Conservation (phyloP, 2,329 filamentous ascomycete genomes). For the Fusarium verticillioides region DNA sequence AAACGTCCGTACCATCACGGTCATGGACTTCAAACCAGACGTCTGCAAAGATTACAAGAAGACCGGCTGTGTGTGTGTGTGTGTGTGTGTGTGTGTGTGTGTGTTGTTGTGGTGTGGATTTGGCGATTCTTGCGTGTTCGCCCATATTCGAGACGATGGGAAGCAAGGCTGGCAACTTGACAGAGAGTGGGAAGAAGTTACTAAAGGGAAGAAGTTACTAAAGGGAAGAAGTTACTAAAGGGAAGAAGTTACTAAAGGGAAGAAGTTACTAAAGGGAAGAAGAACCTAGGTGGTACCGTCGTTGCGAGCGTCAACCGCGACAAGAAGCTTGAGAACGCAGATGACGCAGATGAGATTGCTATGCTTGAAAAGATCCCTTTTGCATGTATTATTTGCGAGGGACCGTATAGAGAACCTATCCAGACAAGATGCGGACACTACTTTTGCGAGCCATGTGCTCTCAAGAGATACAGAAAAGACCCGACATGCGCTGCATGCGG, state of each 20-base stretch:
- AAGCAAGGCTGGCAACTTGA: conserved; percentile 95
- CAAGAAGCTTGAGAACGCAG: conserved; percentile 47
- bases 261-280: conserved; percentile 77
- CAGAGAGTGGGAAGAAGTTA: conserved; percentile 88
- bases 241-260: conserved; percentile 88
- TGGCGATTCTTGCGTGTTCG: conserved; percentile 71
- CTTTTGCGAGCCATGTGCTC: conserved; percentile 91
- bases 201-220: conserved; percentile 78
- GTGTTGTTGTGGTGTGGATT: conserved; percentile 47
- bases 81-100: too few species aligned
- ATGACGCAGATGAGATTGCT: conserved; percentile 71
- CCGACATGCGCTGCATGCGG: conserved; percentile 89
- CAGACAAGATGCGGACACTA: conserved; percentile 95
- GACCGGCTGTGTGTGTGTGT: conserved; percentile 60
- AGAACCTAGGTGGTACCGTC: conserved; percentile 68
- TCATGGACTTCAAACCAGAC: conserved; percentile 91
- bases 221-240: conserved; percentile 78
- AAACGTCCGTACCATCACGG: conserved; percentile 90
- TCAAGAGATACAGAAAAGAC: conserved; percentile 87
- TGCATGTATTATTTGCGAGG: conserved; percentile 86
- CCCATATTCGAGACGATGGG: neutral
- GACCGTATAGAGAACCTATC: conserved; percentile 81
- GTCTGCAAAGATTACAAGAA: conserved; percentile 90
- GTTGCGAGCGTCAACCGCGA: conserved; percentile 68
- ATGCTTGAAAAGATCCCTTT: conserved; percentile 88